These are phyloP conservation scores for Guadua angustifolia DNA, from an alignment of 176 grass and related monocot species.

Conservation along the genomic window DNA sequence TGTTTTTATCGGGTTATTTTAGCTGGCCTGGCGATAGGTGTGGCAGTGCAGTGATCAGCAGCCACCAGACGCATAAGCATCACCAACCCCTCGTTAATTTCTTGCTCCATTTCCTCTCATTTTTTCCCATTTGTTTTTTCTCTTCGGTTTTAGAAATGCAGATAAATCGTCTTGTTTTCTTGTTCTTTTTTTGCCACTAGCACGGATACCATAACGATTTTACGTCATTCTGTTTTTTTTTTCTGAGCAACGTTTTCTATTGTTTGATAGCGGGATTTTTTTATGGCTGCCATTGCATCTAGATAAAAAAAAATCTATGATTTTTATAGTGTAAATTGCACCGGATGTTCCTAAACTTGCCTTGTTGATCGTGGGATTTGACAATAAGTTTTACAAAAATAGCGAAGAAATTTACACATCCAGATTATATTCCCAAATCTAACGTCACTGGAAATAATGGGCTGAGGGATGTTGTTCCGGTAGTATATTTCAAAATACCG, in stretches of 20 bases:
- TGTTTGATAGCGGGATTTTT: neutral
- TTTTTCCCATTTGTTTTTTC: neutral
- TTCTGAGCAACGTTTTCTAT: neutral
- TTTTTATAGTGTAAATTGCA: neutral
- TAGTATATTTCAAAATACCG: too few relatives aligned
- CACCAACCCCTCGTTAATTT: neutral
- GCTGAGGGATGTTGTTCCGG: neutral
- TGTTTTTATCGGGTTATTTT: constrained; percentile 36
- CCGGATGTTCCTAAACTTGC: neutral
- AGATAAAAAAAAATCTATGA: neutral
- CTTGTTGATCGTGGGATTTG: neutral
- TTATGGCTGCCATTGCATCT: neutral
- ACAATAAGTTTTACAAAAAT: neutral
- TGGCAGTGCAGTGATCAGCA: constrained; percentile 16
- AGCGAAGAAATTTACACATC: neutral
- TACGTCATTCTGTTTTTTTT: neutral
- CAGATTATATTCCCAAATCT: neutral
- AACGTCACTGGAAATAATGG: too few relatives aligned
- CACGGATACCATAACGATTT: neutral
- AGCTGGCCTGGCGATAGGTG: constrained; percentile 9
- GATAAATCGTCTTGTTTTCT: neutral
- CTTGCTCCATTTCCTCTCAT: neutral
- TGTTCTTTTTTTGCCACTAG: neutral
- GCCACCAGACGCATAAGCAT: constrained; percentile 34
- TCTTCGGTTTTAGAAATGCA: neutral